Evolutionary conservation across 345 rosid species (phyloP).

Genomic region (Brassica rapa): DNA sequence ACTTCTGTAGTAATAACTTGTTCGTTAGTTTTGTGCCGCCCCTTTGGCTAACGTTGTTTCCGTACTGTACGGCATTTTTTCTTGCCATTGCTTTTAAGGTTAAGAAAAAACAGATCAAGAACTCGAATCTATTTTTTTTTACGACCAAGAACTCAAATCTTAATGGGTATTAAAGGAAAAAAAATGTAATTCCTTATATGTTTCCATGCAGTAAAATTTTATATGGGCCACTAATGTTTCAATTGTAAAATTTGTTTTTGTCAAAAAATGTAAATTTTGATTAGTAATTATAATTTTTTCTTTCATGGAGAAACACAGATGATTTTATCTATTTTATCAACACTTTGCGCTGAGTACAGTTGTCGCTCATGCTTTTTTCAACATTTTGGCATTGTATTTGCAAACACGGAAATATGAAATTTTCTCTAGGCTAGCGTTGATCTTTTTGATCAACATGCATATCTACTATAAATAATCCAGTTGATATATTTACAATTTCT

Average conservation of each 20-base stretch:
- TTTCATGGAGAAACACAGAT: background rate
- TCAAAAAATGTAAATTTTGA: background rate
- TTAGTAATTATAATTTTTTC: background rate
- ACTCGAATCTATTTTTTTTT: background rate
- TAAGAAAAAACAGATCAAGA: slow-evolving; percentile 4
- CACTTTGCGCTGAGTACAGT: background rate
- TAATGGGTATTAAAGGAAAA: background rate
- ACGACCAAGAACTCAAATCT: slow-evolving; percentile 6
- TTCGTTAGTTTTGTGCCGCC: slow-evolving; percentile 23
- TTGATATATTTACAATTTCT: slow-evolving; percentile 10
- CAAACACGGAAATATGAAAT: background rate
- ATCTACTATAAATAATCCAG: background rate
- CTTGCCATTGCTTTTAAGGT: slow-evolving; percentile 17
- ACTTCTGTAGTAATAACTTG: slow-evolving; percentile 5
- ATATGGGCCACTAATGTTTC: too few relatives aligned
- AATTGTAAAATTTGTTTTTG: too few relatives aligned
- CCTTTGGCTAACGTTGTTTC: slow-evolving; percentile 25
- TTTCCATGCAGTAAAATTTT: too few relatives aligned
- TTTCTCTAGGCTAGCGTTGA: background rate
- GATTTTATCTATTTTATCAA: background rate
- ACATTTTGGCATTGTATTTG: background rate
- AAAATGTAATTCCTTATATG: too few relatives aligned
- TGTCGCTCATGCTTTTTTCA: background rate
- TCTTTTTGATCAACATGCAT: slow-evolving; percentile 3
- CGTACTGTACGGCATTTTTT: slow-evolving; percentile 36